phyloP scores from a whole-genome alignment of 2,329 filamentous ascomycete species.

The Parastagonospora nodorum region DNA sequence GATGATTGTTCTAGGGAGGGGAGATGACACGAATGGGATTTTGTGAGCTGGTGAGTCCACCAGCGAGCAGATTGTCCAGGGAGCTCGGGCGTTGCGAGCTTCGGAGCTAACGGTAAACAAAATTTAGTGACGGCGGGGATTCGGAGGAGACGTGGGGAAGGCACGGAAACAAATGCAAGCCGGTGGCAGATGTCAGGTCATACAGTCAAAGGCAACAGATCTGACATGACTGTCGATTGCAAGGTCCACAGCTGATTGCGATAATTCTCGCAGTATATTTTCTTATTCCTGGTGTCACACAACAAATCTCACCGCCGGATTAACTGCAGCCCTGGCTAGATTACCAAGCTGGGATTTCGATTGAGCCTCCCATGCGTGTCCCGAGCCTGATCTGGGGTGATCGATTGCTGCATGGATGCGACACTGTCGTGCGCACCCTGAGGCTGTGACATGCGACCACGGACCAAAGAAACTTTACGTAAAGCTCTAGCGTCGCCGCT shows the following conservation, averaged over 20 bases:
- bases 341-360: conserved; percentile 5
- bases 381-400: conserved; percentile 15
- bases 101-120: conserved; percentile 26
- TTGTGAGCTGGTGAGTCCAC: conserved; percentile 24
- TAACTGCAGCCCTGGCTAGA: conserved; percentile 11
- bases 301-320: conserved; percentile 17
- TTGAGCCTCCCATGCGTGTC: conserved; percentile 15
- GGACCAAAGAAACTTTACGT: conserved; percentile 22
- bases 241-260: conserved; percentile 1
- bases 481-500: conserved; percentile 22
- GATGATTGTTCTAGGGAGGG: conserved; percentile 15
- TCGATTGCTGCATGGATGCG: conserved; percentile 11
- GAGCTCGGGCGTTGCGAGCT: conserved; percentile 32
- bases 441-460: conserved; percentile 19
- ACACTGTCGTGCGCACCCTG: conserved; percentile 16
- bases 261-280: conserved; percentile 2
- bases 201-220: not conserved
- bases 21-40: conserved; percentile 13
- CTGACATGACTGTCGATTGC: too few species aligned
- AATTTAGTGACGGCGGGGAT: conserved; percentile 24
- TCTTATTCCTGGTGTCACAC: conserved; percentile 9
- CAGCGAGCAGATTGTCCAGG: conserved; percentile 22
- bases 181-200: conserved; percentile 1
- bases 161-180: conserved; percentile 14
- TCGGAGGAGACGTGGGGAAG: conserved; percentile 40